phyloP scores from a whole-genome alignment of 305 asterid species.

The Plantago rigida region DNA sequence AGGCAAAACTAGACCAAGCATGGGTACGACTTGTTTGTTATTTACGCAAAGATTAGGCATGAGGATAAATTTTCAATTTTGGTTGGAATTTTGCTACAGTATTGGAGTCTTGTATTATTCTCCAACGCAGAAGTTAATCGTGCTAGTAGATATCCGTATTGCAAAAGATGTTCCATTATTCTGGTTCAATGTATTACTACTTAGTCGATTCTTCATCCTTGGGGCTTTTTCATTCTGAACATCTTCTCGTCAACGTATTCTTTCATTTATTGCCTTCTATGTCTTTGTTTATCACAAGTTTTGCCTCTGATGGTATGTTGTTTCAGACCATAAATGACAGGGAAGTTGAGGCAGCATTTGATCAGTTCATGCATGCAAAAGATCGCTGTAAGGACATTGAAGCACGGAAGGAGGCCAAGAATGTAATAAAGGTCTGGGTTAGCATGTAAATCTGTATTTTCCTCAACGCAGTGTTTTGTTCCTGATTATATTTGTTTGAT shows the following conservation, averaged over 20 bases:
- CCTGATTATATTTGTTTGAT: constrained; percentile 20
- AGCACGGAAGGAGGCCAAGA: constrained; percentile 62
- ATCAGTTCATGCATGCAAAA: constrained; percentile 49
- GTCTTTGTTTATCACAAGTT: constrained; percentile 23
- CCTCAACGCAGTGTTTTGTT: constrained; percentile 20
- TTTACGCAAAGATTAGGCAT: too few species aligned
- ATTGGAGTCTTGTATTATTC: too few species aligned
- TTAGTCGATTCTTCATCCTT: constrained; percentile 8
- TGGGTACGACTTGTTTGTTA: too few species aligned
- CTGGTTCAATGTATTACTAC: constrained; percentile 7
- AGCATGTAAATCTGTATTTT: constrained; percentile 12
- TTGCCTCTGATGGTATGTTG: constrained; percentile 27
- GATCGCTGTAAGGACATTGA: constrained; percentile 51
- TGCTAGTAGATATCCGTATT: too few species aligned
- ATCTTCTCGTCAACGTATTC: background rate
- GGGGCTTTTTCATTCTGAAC: background rate
- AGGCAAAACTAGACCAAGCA: too few species aligned
- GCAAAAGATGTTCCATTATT: background rate
- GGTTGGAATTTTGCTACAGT: too few species aligned
- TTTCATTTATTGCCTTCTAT: constrained; percentile 12
- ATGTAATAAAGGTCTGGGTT: constrained; percentile 49
- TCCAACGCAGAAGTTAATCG: too few species aligned
- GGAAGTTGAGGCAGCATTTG: constrained; percentile 41
- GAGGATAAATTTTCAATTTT: too few species aligned
- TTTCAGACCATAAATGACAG: constrained; percentile 52